phyloP scores from a whole-genome alignment of 495 filamentous ascomycete genomes.

The Hyaloscypha variabilis region DNA sequence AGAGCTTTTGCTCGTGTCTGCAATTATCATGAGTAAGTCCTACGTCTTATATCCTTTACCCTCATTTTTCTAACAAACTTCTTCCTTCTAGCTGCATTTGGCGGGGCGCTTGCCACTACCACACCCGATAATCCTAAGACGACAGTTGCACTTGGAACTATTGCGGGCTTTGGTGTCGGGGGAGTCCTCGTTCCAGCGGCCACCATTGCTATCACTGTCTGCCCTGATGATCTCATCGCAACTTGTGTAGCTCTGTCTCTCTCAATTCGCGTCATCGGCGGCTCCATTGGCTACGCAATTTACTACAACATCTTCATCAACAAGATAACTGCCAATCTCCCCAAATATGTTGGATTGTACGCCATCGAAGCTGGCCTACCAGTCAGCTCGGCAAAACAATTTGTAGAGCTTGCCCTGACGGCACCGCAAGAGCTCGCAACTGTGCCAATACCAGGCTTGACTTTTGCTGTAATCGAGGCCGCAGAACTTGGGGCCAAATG shows the following conservation, averaged over 20 bases:
- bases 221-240: slow-evolving; percentile 37
- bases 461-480: background rate
- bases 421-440: background rate
- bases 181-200: slow-evolving; percentile 35
- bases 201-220: slow-evolving; percentile 36
- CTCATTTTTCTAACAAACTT: background rate
- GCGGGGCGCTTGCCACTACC: slow-evolving; percentile 30
- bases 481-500: slow-evolving; percentile 29
- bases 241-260: slow-evolving; percentile 32
- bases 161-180: slow-evolving; percentile 36
- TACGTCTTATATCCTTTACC: background rate
- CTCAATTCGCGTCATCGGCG: slow-evolving; percentile 36
- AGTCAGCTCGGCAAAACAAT: background rate
- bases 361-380: slow-evolving; percentile 24
- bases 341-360: slow-evolving; percentile 24
- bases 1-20: slow-evolving; percentile 29
- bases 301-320: slow-evolving; percentile 39
- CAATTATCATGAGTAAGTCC: slow-evolving; percentile 22
- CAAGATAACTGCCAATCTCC: background rate
- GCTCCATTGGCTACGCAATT: slow-evolving; percentile 35
- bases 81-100: slow-evolving; percentile 23
- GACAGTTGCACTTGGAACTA: slow-evolving; percentile 30
- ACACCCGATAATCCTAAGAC: slow-evolving; percentile 28
- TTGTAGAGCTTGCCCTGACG: background rate
- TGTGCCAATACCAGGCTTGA: slow-evolving; percentile 6